phyloP scores from a whole-genome alignment of 768 basidiomycete species.

The Podaxis mareebaensis region DNA sequence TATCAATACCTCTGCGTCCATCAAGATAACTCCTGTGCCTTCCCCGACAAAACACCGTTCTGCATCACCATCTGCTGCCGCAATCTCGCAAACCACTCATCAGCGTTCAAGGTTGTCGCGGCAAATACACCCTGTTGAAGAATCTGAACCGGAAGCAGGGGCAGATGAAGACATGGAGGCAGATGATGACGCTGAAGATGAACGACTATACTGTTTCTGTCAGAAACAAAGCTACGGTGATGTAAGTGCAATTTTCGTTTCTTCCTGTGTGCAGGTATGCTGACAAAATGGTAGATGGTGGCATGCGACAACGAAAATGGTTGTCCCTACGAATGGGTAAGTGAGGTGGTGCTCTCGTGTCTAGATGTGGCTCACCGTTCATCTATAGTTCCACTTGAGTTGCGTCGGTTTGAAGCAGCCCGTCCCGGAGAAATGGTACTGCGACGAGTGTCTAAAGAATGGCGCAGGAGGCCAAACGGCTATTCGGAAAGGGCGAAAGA shows the following conservation, averaged over 20 bases:
- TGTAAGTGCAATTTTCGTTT: slow-evolving; percentile 27
- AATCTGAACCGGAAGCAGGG: slow-evolving; percentile 40
- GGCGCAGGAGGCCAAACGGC: slow-evolving; percentile 30
- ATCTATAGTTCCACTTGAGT: slow-evolving; percentile 54
- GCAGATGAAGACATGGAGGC: slow-evolving; percentile 39
- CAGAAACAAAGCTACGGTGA: slow-evolving; percentile 53
- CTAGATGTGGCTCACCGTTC: not conserved
- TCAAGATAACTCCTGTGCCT: slow-evolving; percentile 39
- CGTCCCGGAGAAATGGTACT: slow-evolving; percentile 57
- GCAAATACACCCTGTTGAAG: slow-evolving; percentile 39
- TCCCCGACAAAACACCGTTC: slow-evolving; percentile 43
- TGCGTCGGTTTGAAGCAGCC: slow-evolving; percentile 55
- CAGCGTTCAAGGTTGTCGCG: slow-evolving; percentile 49
- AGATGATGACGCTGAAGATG: slow-evolving; percentile 49
- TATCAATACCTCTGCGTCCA: slow-evolving; percentile 37
- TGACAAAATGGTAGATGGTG: slow-evolving; percentile 51
- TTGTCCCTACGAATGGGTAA: slow-evolving; percentile 72
- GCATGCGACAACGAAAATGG: slow-evolving; percentile 67
- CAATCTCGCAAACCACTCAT: slow-evolving; percentile 33
- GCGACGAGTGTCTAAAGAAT: slow-evolving; percentile 47
- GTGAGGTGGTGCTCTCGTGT: slow-evolving; percentile 22
- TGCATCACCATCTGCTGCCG: slow-evolving; percentile 38
- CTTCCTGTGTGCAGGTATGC: not conserved
- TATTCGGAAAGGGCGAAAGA: slow-evolving; percentile 41
- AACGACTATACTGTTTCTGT: slow-evolving; percentile 52